A percentile compares a stretch with the other conserved stretches of the same genome.
These are phyloP conservation scores for Phytopythium mirpurense DNA, from an alignment of 352 stramenopile genomes.

Conservation along the genomic window DNA sequence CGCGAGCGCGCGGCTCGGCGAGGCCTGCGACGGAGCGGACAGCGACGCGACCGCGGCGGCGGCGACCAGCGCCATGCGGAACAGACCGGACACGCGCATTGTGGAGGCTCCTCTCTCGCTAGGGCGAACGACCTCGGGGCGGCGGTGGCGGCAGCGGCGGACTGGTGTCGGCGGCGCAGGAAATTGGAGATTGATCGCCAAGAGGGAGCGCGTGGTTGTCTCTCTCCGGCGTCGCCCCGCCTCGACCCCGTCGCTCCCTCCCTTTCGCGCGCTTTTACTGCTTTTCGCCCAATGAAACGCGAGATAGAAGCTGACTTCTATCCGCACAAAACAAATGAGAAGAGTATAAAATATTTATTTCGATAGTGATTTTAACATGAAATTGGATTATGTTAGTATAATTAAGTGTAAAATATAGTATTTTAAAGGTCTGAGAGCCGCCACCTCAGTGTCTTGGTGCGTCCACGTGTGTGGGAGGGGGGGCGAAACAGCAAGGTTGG, in stretches of 20 bases:
- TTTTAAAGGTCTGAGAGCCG: neutral
- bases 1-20: constrained; percentile 9
- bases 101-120: neutral
- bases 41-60: constrained; percentile 38
- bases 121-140: neutral
- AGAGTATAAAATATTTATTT: neutral
- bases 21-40: constrained; percentile 15
- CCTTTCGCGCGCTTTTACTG: neutral
- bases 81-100: constrained; percentile 54
- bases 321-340: neutral
- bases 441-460: constrained; percentile 8
- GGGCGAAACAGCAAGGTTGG: neutral
- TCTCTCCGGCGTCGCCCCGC: neutral
- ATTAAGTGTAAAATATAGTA: neutral
- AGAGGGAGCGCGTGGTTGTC: constrained; percentile 11
- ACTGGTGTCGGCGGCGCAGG: constrained; percentile 27
- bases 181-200: constrained; percentile 55
- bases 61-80: constrained; percentile 48
- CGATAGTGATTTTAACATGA: neutral
- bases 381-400: too few relatives aligned
- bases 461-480: constrained; percentile 4
- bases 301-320: constrained; percentile 16
- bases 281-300: constrained; percentile 25
- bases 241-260: neutral
- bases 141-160: neutral